These are phyloP conservation scores for Thelonectria blattea DNA, from an alignment of 2,329 filamentous ascomycete genomes.

Conservation along the genomic window DNA sequence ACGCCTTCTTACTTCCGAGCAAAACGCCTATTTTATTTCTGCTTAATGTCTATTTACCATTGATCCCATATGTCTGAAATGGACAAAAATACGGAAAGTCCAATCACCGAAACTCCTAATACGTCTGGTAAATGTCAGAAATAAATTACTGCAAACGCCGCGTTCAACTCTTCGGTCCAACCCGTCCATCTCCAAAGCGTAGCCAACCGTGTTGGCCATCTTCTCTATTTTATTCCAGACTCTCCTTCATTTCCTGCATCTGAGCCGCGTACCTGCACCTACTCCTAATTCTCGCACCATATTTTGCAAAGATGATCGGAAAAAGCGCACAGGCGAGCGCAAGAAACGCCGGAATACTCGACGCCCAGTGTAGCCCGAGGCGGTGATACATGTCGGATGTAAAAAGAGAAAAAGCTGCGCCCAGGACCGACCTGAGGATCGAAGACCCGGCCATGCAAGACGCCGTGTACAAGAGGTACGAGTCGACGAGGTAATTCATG, in stretches of 20 bases:
- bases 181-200: no score
- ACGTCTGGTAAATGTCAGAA: no score
- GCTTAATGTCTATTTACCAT: no score
- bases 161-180: no score
- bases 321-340: constrained; percentile 28
- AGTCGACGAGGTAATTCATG: constrained; percentile 71
- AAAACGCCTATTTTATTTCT: no score
- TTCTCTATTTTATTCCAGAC: no score
- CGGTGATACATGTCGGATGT: constrained; percentile 30
- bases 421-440: constrained; percentile 22
- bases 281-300: constrained; percentile 20
- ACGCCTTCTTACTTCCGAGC: no score
- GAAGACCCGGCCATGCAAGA: constrained; percentile 69
- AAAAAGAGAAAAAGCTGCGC: constrained; percentile 30
- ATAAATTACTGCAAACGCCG: no score
- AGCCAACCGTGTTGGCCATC: no score
- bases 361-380: constrained; percentile 30
- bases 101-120: no score
- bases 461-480: constrained; percentile 77
- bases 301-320: constrained; percentile 28
- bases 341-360: constrained; percentile 24
- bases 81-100: no score
- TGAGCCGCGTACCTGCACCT: constrained; percentile 26
- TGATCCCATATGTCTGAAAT: no score
- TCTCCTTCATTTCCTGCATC: background rate